phyloP scores from a whole-genome alignment of 176 grass and related monocot species.

The Otatea glauca region DNA sequence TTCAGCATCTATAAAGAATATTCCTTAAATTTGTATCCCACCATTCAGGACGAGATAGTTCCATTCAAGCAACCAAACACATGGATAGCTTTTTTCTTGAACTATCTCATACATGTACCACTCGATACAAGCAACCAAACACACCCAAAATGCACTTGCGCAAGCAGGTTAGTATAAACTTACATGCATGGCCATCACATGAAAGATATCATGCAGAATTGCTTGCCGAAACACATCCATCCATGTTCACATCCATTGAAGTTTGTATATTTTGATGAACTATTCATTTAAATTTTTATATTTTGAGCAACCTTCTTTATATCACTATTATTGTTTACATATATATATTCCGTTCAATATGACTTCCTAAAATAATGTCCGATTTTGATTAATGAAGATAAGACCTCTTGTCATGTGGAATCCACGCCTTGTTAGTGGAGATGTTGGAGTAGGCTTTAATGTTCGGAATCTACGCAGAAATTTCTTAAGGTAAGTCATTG shows the following conservation, averaged over 20 bases:
- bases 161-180: neutral
- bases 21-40: too few species aligned
- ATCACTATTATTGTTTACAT: neutral
- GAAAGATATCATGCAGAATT: neutral
- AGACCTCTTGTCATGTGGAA: conserved; percentile 98
- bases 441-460: conserved; percentile 98
- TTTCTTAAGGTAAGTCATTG: conserved; percentile 72
- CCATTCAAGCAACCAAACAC: too few species aligned
- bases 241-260: conserved; percentile 7
- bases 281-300: neutral
- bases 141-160: conserved; percentile 15
- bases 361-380: conserved; percentile 43
- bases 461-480: conserved; percentile 80
- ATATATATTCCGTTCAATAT: neutral
- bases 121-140: too few species aligned
- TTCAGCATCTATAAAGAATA: too few species aligned
- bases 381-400: conserved; percentile 71
- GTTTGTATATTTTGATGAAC: neutral
- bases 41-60: too few species aligned
- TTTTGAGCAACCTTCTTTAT: neutral
- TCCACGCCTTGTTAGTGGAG: conserved; percentile 88
- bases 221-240: conserved; percentile 18
- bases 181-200: neutral
- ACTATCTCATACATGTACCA: too few species aligned
- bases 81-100: too few species aligned